Evolutionary conservation across 2,329 filamentous ascomycete genomes (phyloP).

Genomic region (Xylariaceae sp.): DNA sequence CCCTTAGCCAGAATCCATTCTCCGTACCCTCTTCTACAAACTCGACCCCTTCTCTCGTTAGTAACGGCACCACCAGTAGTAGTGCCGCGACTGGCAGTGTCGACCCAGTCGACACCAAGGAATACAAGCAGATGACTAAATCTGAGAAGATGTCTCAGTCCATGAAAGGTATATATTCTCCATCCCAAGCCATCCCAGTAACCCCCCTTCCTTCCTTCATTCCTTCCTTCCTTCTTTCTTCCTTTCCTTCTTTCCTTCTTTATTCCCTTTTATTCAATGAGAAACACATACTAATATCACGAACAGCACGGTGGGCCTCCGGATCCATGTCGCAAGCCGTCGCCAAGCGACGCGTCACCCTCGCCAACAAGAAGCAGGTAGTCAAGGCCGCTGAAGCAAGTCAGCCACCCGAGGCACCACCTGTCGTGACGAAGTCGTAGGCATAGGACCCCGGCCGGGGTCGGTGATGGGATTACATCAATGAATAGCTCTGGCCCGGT

Average conservation of each 20-base stretch:
- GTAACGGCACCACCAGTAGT: slow-evolving; percentile 20
- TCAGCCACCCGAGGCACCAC: slow-evolving; percentile 8
- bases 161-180: slow-evolving; percentile 52
- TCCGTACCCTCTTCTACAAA: slow-evolving; percentile 19
- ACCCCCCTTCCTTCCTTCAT: no score
- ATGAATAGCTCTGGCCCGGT: no score
- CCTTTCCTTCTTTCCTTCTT: background rate
- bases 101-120: slow-evolving; percentile 41
- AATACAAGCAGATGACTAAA: slow-evolving; percentile 58
- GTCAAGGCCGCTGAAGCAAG: slow-evolving; percentile 25
- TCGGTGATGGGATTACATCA: no score
- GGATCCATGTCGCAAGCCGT: slow-evolving; percentile 57
- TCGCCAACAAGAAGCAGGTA: slow-evolving; percentile 53
- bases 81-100: slow-evolving; percentile 25
- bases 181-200: background rate
- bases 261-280: background rate
- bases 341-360: slow-evolving; percentile 54
- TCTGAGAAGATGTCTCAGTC: slow-evolving; percentile 61
- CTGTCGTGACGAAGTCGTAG: slow-evolving; percentile 8
- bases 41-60: slow-evolving; percentile 15
- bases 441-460: background rate
- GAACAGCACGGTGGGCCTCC: slow-evolving; percentile 51
- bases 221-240: no score
- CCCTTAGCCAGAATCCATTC: slow-evolving; percentile 18
- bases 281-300: slow-evolving; percentile 22